phyloP scores from a whole-genome alignment of 768 basidiomycete species.

The Boletales sp. region DNA sequence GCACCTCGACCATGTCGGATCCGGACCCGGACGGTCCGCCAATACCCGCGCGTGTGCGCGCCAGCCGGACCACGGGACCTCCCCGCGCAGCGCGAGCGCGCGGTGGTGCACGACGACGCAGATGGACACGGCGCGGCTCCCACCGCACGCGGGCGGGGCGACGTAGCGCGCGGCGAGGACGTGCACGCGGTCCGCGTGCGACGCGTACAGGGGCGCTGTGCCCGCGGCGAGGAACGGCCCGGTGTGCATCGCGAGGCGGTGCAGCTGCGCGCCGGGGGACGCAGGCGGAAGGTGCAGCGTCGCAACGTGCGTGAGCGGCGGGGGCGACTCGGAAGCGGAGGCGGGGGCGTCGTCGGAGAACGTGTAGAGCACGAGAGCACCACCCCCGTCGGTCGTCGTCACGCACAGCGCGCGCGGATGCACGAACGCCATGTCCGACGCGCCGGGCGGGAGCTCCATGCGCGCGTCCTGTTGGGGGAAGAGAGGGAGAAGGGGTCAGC shows the following conservation, averaged over 20 bases:
- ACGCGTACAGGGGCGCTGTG: slow-evolving; percentile 25
- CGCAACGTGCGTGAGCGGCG: slow-evolving; percentile 17
- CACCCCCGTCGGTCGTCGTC: slow-evolving; percentile 31
- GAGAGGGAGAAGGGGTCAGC: too few relatives aligned
- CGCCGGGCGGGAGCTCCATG: slow-evolving; percentile 20
- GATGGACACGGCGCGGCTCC: slow-evolving; percentile 11
- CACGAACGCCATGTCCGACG: slow-evolving; percentile 48
- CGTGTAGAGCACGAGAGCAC: slow-evolving; percentile 42
- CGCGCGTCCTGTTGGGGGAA: neutral
- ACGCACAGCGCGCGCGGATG: slow-evolving; percentile 41
- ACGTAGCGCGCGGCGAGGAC: slow-evolving; percentile 25
- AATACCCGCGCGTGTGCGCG: slow-evolving; percentile 32
- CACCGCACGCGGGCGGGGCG: neutral
- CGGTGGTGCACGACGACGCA: slow-evolving; percentile 35
- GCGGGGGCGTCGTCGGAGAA: slow-evolving; percentile 25
- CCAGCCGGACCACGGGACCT: slow-evolving; percentile 36
- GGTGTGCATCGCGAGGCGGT: slow-evolving; percentile 29
- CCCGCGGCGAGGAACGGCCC: slow-evolving; percentile 30
- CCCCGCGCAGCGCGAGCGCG: too few relatives aligned
- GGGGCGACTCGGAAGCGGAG: neutral
- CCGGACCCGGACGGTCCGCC: neutral
- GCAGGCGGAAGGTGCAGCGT: slow-evolving; percentile 14
- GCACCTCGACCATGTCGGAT: slow-evolving; percentile 36
- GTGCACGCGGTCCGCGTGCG: slow-evolving; percentile 20
- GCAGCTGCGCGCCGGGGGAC: slow-evolving; percentile 5